Evolutionary conservation across 306 rosid species (phyloP).

Genomic region (Vigna nakashimae): DNA sequence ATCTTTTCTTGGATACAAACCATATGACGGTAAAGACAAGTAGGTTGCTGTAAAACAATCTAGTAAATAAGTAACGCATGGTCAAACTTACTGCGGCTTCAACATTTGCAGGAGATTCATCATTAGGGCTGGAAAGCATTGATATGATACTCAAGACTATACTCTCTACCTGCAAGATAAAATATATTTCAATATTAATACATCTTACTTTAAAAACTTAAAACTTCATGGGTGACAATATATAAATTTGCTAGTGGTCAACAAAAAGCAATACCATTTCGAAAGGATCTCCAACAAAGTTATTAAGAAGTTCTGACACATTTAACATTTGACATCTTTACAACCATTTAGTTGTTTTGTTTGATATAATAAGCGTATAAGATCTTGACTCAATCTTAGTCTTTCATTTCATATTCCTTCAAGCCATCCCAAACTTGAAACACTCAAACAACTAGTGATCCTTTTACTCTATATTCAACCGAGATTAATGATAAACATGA

Average conservation of each 20-base stretch:
- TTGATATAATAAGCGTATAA: slow-evolving; percentile 14
- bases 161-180: slow-evolving; percentile 90
- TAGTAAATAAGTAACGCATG: not conserved
- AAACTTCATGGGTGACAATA: slow-evolving; percentile 22
- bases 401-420: not conserved
- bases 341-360: slow-evolving; percentile 29
- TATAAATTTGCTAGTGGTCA: slow-evolving; percentile 3
- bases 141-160: slow-evolving; percentile 98
- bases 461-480: slow-evolving; percentile 17
- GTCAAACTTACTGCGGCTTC: slow-evolving; percentile 94
- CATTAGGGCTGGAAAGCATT: slow-evolving; percentile 96
- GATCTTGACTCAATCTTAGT: slow-evolving; percentile 8
- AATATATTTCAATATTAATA: not conserved
- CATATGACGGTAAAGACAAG: not conserved
- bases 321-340: not conserved
- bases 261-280: slow-evolving; percentile 27
- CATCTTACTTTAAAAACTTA: not conserved
- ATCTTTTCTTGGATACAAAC: slow-evolving; percentile 32
- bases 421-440: slow-evolving; percentile 14
- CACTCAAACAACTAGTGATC: not conserved
- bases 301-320: slow-evolving; percentile 36
- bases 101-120: slow-evolving; percentile 98
- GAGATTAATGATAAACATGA: not conserved
- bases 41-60: slow-evolving; percentile 14
- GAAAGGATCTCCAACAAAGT: slow-evolving; percentile 35